Conservation (phyloP, 139 green algal genomes). For the Micractinium sp. region DNA sequence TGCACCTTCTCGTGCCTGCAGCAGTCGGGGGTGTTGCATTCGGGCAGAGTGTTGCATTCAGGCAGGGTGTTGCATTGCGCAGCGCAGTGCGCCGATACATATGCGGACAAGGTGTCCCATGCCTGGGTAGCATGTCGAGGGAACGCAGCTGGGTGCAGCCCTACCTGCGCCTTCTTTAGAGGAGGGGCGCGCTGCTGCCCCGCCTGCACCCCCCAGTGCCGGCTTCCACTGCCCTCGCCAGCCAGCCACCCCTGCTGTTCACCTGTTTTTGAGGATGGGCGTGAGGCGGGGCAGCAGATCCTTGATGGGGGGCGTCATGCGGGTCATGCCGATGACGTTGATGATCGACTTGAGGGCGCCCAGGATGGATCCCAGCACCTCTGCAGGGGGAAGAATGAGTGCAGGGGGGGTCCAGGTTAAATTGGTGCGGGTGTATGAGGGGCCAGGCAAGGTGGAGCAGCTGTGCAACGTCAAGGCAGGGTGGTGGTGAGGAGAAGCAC, state of each 20-base stretch:
- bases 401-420: no score
- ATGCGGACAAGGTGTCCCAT: no score
- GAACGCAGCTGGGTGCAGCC: background rate
- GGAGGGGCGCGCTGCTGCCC: no score
- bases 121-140: no score
- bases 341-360: constrained; percentile 97
- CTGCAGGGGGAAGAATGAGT: constrained; percentile 59
- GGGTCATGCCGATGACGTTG: constrained; percentile 97
- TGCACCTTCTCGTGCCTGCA: constrained; percentile 88
- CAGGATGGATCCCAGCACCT: constrained; percentile 98
- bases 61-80: no score
- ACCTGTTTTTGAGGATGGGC: constrained; percentile 97
- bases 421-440: no score
- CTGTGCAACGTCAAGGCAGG: no score
- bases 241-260: no score
- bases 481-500: no score
- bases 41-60: no score
- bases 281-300: constrained; percentile 98
- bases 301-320: constrained; percentile 99
- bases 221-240: constrained; percentile 74
- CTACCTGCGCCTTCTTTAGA: background rate
- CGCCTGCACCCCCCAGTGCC: constrained; percentile 59
- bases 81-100: no score
- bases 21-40: background rate
- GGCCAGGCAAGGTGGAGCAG: background rate